Percentiles rank a stretch among this genome's conserved stretches.
Conservation (phyloP, 371 early-diverging fungal genomes). For the Sporodiniella umbellata region DNA sequence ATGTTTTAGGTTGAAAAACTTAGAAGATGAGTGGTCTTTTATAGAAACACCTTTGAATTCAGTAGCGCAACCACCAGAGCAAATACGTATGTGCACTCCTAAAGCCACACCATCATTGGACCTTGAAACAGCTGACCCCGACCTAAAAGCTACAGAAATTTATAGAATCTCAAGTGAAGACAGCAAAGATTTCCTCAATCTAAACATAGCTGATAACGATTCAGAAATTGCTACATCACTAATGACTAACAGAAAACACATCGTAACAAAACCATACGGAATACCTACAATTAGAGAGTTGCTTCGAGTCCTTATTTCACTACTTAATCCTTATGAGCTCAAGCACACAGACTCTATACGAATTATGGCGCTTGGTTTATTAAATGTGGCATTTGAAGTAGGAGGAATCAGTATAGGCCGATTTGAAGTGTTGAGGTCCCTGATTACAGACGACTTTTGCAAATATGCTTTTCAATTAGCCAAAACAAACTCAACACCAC, state of each 20-base stretch:
- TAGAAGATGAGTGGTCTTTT: constrained; percentile 47
- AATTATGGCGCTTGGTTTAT: constrained; percentile 79
- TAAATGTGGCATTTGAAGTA: constrained; percentile 80
- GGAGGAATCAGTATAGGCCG: constrained; percentile 78
- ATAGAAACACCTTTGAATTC: constrained; percentile 21
- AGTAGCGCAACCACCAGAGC: neutral
- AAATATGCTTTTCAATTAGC: constrained; percentile 82
- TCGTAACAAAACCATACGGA: constrained; percentile 62
- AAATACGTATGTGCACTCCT: neutral
- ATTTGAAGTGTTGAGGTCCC: constrained; percentile 61
- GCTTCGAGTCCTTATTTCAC: constrained; percentile 83
- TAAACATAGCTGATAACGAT: no score
- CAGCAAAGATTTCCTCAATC: no score
- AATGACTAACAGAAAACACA: neutral
- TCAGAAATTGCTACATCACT: neutral
- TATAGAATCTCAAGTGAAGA: neutral
- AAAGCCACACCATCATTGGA: neutral
- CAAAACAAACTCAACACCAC: constrained; percentile 55
- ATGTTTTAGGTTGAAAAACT: constrained; percentile 18
- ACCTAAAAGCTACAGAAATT: constrained; percentile 8
- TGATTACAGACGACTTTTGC: constrained; percentile 85
- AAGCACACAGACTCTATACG: constrained; percentile 94
- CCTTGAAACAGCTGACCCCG: neutral
- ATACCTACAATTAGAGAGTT: constrained; percentile 87
- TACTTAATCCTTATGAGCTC: constrained; percentile 87